Conservation (phyloP, 2,329 filamentous ascomycete genomes). For the Verticillium tricorpus region DNA sequence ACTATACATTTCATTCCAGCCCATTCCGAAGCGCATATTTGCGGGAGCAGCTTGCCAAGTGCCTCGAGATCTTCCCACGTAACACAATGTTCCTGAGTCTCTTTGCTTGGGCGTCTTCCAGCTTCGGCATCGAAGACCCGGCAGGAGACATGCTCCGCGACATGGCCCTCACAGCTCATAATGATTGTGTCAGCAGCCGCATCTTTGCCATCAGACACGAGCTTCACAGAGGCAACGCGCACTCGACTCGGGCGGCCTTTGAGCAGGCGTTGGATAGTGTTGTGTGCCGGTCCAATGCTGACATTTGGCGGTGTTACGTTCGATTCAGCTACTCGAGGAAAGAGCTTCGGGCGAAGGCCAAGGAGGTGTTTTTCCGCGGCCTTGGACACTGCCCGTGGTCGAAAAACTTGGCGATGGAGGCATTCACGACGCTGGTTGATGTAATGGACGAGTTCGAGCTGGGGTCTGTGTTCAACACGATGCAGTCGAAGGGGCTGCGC, state of each 20-base stretch:
- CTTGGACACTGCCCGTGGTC: conserved; percentile 44
- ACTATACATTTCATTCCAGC: conserved; percentile 30
- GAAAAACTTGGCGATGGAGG: conserved; percentile 47
- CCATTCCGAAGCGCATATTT: conserved; percentile 66
- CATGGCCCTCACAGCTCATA: conserved; percentile 35
- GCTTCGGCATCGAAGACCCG: conserved; percentile 70
- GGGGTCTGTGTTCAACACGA: conserved; percentile 40
- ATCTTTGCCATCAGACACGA: conserved; percentile 50
- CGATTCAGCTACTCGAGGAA: conserved; percentile 36
- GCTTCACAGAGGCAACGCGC: conserved; percentile 38
- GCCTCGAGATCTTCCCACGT: conserved; percentile 61
- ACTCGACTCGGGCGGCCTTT: conserved; percentile 47
- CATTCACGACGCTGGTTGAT: conserved; percentile 37
- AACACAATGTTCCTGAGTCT: conserved; percentile 74
- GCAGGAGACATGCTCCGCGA: conserved; percentile 61
- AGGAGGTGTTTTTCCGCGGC: conserved; percentile 44
- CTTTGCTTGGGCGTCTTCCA: conserved; percentile 68
- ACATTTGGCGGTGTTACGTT: conserved; percentile 47
- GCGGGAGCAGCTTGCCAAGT: conserved; percentile 55
- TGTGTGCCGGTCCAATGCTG: conserved; percentile 31
- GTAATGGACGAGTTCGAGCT: conserved; percentile 45
- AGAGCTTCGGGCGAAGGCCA: conserved; percentile 35
- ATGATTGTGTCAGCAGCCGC: conserved; percentile 39
- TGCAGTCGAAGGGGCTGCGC: conserved; percentile 44
- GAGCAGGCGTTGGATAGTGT: conserved; percentile 44